A percentile compares a stretch with the other conserved stretches of the same genome.
Conservation (phyloP, 164 flowering plant genomes). For the Nymphaea thermarum region DNA sequence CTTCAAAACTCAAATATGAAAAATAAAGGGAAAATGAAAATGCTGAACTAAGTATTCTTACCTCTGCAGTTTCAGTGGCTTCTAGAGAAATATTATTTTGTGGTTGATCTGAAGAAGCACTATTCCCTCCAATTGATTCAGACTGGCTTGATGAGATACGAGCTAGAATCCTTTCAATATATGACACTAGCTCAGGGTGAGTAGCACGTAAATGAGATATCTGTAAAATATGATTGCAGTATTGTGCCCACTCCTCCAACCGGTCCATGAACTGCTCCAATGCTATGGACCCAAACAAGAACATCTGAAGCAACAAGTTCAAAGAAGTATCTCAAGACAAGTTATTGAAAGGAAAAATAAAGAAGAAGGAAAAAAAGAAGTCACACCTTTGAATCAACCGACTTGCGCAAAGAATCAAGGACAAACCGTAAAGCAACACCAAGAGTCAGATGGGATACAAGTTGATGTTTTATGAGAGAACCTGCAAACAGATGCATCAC, state of each 20-base stretch:
- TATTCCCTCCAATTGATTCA: conserved; percentile 39
- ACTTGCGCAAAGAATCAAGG: conserved; percentile 86
- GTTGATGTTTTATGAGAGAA: conserved; percentile 83
- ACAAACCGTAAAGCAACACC: conserved; percentile 89
- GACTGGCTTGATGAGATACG: conserved; percentile 58
- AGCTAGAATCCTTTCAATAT: conserved; percentile 76
- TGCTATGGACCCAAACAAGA: conserved; percentile 82
- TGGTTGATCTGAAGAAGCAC: conserved; percentile 33
- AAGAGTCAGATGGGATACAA: conserved; percentile 83
- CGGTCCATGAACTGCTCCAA: conserved; percentile 94
- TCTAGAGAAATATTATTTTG: conserved; percentile 18
- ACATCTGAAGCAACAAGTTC: conserved; percentile 45
- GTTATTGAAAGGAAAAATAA: background rate
- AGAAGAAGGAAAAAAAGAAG: background rate
- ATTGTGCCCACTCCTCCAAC: conserved; percentile 94
- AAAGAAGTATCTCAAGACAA: conserved; percentile 4
- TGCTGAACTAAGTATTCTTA: background rate
- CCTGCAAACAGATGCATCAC: conserved; percentile 32
- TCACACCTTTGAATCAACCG: conserved; percentile 87
- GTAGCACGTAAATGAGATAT: conserved; percentile 89
- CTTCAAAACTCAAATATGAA: no score
- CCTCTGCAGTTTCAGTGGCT: conserved; percentile 25
- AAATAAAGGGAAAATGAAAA: no score
- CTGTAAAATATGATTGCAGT: conserved; percentile 95
- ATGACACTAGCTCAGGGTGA: conserved; percentile 69